Evolutionary conservation across 1,284 basidiomycete species (phyloP), one percentile per base, ranked within the genome.

Genomic region (Trichosporon sp.): DNA sequence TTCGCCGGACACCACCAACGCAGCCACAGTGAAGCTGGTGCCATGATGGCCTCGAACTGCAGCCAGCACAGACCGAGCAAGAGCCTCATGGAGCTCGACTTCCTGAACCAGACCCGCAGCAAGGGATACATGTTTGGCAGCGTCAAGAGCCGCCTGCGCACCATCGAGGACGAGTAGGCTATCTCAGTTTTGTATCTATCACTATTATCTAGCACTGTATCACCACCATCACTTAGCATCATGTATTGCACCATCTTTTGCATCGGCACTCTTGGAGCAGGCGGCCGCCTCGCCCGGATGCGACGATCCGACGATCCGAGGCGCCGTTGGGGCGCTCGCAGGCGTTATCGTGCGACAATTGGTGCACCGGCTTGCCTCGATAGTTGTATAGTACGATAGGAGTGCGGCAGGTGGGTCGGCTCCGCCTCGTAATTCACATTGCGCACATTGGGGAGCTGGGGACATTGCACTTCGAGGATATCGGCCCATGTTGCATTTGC

Each of bases 51-150:
- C 4, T 14, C 31, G 26, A 63, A 32, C 35, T 32, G 59, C 31
- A 6, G 31, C 10, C 59, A 26, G 26, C 26, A 63, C 59, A 32
- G 59, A 32, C 59, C 59, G 5, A 63, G 59, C 59, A 63, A 63
- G 31, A 35, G 31, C 16, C 59, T 63, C 31, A 32, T 63, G 31
- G 59, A 63, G 32, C 59, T 63, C 59, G 59, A 63, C 16, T 63
- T 63, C 59, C 59, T 63, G 32, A 63, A 63, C 59, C 59, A 63
- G 59, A 63, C 59, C 59, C 31, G 32, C 31, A 63, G 59, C 59
- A 63, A 63, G 59, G 59, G 59, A 14, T 63, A 63, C 59, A 63
- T 63, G 59, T 63, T 63, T 31, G 59, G 59, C 32, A 63, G 59
- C 31, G 59, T 63, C 32, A 63, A 63, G 59, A 63, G 59, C 59